Percentiles rank a stretch among this genome's conserved stretches.
These are phyloP conservation scores for Coemansia guatemalensis DNA, from an alignment of 192 early-diverging fungal species.

Conservation along the genomic window DNA sequence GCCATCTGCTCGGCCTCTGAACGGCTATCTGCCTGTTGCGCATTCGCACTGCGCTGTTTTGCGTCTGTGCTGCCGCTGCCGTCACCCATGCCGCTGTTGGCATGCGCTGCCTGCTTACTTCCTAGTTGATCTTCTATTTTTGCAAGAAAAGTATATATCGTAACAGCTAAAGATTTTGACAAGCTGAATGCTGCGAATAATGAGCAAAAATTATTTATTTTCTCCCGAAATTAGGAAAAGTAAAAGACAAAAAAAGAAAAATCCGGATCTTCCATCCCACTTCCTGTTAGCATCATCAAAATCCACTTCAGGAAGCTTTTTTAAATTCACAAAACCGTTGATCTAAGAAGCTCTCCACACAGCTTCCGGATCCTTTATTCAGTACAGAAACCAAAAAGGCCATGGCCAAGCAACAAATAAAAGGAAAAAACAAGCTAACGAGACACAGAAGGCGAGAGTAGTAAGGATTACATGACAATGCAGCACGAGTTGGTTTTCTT, in stretches of 20 bases:
- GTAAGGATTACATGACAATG: conserved; percentile 40
- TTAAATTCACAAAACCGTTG: too few relatives aligned
- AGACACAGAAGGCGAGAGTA: too few relatives aligned
- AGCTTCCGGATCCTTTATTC: too few relatives aligned
- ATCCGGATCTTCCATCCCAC: background rate
- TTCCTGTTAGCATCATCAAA: too few relatives aligned
- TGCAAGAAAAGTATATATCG: background rate
- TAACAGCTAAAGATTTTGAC: too few relatives aligned
- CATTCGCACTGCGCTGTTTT: background rate
- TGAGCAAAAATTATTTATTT: background rate
- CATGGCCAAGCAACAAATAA: background rate
- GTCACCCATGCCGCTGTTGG: background rate
- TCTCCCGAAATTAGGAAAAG: conserved; percentile 6
- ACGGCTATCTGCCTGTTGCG: background rate
- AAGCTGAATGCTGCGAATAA: too few relatives aligned
- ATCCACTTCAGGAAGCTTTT: too few relatives aligned
- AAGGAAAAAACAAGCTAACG: background rate
- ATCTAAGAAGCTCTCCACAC: too few relatives aligned
- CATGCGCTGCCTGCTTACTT: background rate
- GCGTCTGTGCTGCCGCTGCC: background rate
- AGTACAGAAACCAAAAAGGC: too few relatives aligned
- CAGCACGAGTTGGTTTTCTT: conserved; percentile 71
- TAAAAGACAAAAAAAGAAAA: conserved; percentile 5
- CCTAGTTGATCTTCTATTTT: too few relatives aligned
- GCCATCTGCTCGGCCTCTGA: conserved; percentile 41